These are phyloP conservation scores for Saccharomycopsis malanga DNA, from an alignment of 805 yeast species.

Conservation along the genomic window DNA sequence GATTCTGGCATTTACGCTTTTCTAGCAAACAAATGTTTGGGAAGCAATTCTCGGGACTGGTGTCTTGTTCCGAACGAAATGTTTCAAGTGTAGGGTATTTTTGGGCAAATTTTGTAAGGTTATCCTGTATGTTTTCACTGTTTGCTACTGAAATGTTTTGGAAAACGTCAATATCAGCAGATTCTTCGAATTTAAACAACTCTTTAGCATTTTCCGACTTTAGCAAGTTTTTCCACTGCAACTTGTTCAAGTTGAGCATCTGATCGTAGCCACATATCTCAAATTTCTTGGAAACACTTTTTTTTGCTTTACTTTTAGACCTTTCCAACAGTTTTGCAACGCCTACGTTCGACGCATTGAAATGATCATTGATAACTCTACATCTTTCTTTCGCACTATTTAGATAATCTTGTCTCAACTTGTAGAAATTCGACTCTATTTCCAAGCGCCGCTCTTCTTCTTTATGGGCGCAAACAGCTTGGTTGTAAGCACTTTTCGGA, in stretches of 20 bases:
- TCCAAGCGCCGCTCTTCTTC: background rate
- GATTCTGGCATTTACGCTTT: constrained; percentile 49
- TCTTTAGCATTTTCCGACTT: constrained; percentile 9
- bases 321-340: background rate
- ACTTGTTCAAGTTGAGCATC: constrained; percentile 21
- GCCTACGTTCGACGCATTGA: constrained; percentile 2
- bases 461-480: constrained; percentile 13
- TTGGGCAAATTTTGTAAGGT: constrained; percentile 1
- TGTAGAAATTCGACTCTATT: constrained; percentile 6
- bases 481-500: background rate
- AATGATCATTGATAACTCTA: constrained; percentile 25
- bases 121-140: background rate
- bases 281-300: constrained; percentile 29
- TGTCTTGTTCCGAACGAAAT: background rate
- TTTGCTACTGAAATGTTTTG: background rate
- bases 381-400: constrained; percentile 25
- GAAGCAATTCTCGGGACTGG: background rate
- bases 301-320: constrained; percentile 16
- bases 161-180: background rate
- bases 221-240: constrained; percentile 10
- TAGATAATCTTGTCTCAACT: constrained; percentile 23
- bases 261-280: constrained; percentile 52
- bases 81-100: constrained; percentile 1
- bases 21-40: constrained; percentile 42
- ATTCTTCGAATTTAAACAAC: constrained; percentile 8